Evolutionary conservation across 306 rosid species (phyloP).

Genomic region (Cajanus cajan): DNA sequence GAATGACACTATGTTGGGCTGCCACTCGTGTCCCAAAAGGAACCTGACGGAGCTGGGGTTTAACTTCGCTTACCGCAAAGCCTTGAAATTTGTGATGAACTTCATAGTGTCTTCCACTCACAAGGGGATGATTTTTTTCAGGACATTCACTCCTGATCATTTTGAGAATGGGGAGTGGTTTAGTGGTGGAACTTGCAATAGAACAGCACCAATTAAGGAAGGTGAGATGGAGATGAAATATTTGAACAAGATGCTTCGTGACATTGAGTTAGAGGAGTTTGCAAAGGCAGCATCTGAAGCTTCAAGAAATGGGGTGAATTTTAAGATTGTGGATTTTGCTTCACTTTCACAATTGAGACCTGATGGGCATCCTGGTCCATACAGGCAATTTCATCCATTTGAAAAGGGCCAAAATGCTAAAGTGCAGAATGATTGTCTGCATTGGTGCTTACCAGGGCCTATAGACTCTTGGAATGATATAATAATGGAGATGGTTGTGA

Average conservation of each 20-base stretch:
- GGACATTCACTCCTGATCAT: slow-evolving; percentile 93
- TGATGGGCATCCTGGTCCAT: slow-evolving; percentile 97
- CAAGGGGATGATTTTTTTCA: slow-evolving; percentile 71
- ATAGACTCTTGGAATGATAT: slow-evolving; percentile 92
- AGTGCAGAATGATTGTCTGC: slow-evolving; percentile 87
- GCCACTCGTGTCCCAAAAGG: slow-evolving; percentile 72
- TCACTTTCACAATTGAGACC: slow-evolving; percentile 80
- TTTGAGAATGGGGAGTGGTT: slow-evolving; percentile 97
- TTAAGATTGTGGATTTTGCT: slow-evolving; percentile 68
- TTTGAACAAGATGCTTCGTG: slow-evolving; percentile 47
- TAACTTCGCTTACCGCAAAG: slow-evolving; percentile 77
- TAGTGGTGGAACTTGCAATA: slow-evolving; percentile 79
- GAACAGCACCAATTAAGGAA: slow-evolving; percentile 74
- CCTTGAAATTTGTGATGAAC: slow-evolving; percentile 61
- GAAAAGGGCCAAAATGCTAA: slow-evolving; percentile 48
- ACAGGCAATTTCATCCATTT: slow-evolving; percentile 75
- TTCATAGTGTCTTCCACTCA: slow-evolving; percentile 63
- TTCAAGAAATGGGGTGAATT: slow-evolving; percentile 55
- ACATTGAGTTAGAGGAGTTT: slow-evolving; percentile 73
- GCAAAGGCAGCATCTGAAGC: slow-evolving; percentile 55
- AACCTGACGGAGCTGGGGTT: slow-evolving; percentile 77
- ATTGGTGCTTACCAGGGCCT: slow-evolving; percentile 99
- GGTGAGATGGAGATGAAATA: slow-evolving; percentile 69
- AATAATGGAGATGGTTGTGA: slow-evolving; percentile 74
- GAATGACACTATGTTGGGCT: slow-evolving; percentile 66